Base-by-base conservation (phyloP, 1,284 basidiomycete species). In the Schizophyllum amplum region DNA sequence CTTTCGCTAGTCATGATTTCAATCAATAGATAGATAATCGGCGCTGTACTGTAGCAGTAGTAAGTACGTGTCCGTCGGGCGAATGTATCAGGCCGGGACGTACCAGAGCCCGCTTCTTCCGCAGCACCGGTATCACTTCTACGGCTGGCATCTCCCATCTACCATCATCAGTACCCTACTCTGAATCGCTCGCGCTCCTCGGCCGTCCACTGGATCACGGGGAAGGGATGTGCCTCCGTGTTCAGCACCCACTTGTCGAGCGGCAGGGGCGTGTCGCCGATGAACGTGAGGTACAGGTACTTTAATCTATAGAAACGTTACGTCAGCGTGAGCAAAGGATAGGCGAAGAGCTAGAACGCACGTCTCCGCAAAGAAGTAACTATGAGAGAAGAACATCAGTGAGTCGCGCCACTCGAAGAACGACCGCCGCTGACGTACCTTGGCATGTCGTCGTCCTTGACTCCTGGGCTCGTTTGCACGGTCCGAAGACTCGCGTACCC, bases 161-260 rank as follows among this genome's bases (percentile, higher is more conserved):
- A 2, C 33, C 33, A 9, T 42, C 33, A 42, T 50, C 48, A 50
- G 24, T 50, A 50, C 48, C 21, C 48, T 20, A 50, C 24, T 22
- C 24, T 20, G 48, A 50, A 50, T 9, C 24, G 21, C 56, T 65
- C 62, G 55, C 71, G 75, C 65, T 85, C 80, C 59, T 71, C 67
- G 50, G 68, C 64, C 15, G 76, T 79, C 87, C 84, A 90, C 55
- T 78, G 67, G 64, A 90, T 89, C n/a, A 88, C 73, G 4, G 88
- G 89, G 6, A 92, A 71, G 1, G 87, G 83, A 64, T 92, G 90
- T 4, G 88, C 89, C 69, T 92, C 92, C 3, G 92, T 94, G 67
- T 92, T 94, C 68, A 94, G 87, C 26, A 92, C 87, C 82, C 87
- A 92, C 60, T 80, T 70, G 60, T 87, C 82, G 50, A 92, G 69